Evolutionary conservation across 2,329 filamentous ascomycete species (phyloP), one percentile per base, ranked within the genome.

Genomic region (Leptographium lundbergii): DNA sequence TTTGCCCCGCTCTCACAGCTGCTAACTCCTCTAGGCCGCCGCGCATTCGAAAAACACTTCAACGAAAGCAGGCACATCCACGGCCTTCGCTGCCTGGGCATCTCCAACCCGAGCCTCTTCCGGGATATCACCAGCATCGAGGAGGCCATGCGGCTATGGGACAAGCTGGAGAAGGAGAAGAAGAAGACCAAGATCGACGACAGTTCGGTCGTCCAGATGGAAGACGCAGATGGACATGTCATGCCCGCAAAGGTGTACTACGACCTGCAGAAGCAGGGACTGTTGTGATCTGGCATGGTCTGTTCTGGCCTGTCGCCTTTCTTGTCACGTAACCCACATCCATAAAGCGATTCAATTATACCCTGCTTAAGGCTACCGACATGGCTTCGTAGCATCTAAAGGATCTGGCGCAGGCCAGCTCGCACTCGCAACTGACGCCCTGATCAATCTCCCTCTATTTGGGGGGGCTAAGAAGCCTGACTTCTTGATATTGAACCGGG

Each of bases 211-310:
- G 89, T 97, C 56, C 91, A 99, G 77, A 99, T 99, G 94, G 94
- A 99, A 77, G 94, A 99, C 71, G 88, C 84, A 0, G 89, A 95
- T 70, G 94, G 94, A 54, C 97, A 99, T 68, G 94, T 99, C 60
- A 99, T 99, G 94, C 94, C 95, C 0, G 91, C 96, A 75, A 95
- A 96, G 79, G 92, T 99, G 58, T 99, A 96, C 72, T 86, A 91
- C 65, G 94, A 99, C 79, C 74, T 97, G 72, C 88, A 90, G 73
- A 95, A 95, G 75, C 90, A 95, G 70, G 92, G 92, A 39, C 42
- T 59, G 11, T 32, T 56, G 36, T 56, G 54, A 55, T 45, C 2
- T 13, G 34, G n/a, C 19, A 24, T 25, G 47, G 47, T 25, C 22
- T 27, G 25, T 19, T 11, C 7, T 27, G 24, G 22, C 5, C 17